phyloP scores from a whole-genome alignment of 495 filamentous ascomycete genomes.

The Pyronema domesticum region DNA sequence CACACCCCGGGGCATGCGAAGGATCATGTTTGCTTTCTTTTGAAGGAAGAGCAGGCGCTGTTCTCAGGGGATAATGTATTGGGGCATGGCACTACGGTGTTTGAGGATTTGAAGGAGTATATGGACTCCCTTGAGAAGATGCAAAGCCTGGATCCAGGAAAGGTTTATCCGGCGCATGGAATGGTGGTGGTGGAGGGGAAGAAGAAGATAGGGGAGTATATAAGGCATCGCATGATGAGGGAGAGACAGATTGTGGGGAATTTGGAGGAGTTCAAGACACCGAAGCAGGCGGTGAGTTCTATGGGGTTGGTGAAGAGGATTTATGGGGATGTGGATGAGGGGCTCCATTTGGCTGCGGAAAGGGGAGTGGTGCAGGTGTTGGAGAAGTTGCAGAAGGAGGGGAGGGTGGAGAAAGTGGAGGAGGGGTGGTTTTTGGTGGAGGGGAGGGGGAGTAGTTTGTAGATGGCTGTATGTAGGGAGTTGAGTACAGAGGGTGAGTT shows the following conservation, averaged over 20 bases:
- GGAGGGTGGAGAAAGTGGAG: conserved; percentile 35
- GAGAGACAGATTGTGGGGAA: conserved; percentile 67
- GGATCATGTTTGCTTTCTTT: conserved; percentile 63
- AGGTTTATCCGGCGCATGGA: conserved; percentile 84
- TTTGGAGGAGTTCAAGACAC: conserved; percentile 31
- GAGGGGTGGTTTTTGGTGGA: conserved; percentile 28
- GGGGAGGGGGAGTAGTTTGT: conserved; percentile 20
- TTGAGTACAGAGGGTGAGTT: background rate
- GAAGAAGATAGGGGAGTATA: conserved; percentile 58
- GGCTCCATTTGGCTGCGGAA: conserved; percentile 54
- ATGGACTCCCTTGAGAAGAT: conserved; percentile 56
- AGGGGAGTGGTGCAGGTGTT: conserved; percentile 51
- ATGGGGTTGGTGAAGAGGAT: conserved; percentile 75
- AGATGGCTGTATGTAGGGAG: background rate
- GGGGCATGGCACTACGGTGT: conserved; percentile 83
- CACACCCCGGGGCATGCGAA: conserved; percentile 72
- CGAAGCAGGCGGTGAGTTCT: conserved; percentile 36
- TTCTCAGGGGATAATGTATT: conserved; percentile 94
- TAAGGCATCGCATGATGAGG: conserved; percentile 56
- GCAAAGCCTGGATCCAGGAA: conserved; percentile 38
- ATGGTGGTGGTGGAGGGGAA: conserved; percentile 48
- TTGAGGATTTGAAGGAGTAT: conserved; percentile 64
- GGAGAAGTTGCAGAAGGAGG: conserved; percentile 49
- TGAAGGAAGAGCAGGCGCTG: conserved; percentile 58
- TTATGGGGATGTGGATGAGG: conserved; percentile 60